Evolutionary conservation across 805 yeast species (phyloP).

Genomic region (Yarrowia sp.): DNA sequence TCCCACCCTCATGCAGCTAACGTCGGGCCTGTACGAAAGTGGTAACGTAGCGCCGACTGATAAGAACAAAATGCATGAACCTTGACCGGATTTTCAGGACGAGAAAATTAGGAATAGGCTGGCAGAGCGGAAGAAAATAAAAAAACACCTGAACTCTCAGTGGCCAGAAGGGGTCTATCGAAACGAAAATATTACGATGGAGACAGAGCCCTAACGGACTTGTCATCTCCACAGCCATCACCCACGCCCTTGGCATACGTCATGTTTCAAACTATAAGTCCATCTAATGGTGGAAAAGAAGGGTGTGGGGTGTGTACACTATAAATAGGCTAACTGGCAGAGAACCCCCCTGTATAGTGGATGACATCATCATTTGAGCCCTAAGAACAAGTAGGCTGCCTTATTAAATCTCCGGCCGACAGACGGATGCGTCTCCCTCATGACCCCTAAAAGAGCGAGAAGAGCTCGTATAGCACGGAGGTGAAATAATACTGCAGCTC

Average conservation of each 20-base stretch:
- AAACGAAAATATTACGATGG: too few species aligned
- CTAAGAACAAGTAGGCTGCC: background rate
- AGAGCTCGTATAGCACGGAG: background rate
- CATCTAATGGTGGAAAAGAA: background rate
- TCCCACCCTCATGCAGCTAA: conserved; percentile 1
- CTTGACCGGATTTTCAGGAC: background rate
- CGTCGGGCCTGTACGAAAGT: conserved; percentile 4
- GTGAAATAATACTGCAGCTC: conserved; percentile 9
- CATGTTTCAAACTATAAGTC: conserved; percentile 19
- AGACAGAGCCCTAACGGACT: too few species aligned
- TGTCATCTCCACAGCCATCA: too few species aligned
- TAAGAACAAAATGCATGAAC: conserved; percentile 18
- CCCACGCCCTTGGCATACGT: conserved; percentile 20
- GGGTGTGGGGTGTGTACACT: conserved; percentile 6
- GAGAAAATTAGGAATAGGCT: too few species aligned
- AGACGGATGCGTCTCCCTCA: conserved; percentile 1
- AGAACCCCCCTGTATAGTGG: conserved; percentile 6
- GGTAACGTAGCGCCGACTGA: conserved; percentile 25
- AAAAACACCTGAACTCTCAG: too few species aligned
- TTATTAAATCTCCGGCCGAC: background rate
- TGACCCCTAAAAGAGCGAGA: background rate
- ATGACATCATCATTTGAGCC: conserved; percentile 4
- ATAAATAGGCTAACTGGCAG: background rate
- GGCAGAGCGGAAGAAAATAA: too few species aligned
- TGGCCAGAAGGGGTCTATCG: too few species aligned